Conservation (phyloP, 1,284 basidiomycete species). For the Ganoderma sinense region DNA sequence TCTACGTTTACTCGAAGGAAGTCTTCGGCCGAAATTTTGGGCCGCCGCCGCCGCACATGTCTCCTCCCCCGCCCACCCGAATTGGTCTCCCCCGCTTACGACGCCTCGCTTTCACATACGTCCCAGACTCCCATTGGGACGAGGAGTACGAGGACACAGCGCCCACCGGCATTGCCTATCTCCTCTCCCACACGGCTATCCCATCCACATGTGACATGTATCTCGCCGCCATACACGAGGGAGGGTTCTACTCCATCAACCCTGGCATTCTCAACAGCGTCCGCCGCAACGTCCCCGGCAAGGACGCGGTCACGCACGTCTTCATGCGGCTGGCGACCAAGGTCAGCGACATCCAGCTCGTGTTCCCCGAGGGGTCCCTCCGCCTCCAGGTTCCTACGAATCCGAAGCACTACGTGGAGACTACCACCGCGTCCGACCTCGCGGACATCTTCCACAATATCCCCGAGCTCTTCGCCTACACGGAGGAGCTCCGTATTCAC, state of each 20-base stretch:
- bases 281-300: not conserved
- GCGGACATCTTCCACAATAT: not conserved
- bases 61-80: too few relatives aligned
- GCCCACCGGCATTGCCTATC: too few relatives aligned
- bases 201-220: constrained; percentile 6
- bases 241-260: not conserved
- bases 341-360: not conserved
- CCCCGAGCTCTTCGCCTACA: not conserved
- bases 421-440: too few relatives aligned
- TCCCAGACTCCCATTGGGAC: not conserved
- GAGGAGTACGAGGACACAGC: too few relatives aligned
- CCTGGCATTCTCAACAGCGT: not conserved
- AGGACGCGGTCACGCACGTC: not conserved
- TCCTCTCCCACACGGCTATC: not conserved
- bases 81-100: constrained; percentile 1
- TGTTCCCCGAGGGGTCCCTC: not conserved
- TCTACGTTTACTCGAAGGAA: not conserved
- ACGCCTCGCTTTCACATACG: not conserved
- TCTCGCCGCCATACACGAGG: not conserved
- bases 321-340: not conserved
- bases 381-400: not conserved
- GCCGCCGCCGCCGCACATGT: not conserved
- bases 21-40: too few relatives aligned
- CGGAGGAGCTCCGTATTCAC: not conserved
- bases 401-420: too few relatives aligned